Evolutionary conservation across 768 basidiomycete genomes (phyloP), one percentile per base, ranked within the genome.

Genomic region (Dentipellis fragilis): DNA sequence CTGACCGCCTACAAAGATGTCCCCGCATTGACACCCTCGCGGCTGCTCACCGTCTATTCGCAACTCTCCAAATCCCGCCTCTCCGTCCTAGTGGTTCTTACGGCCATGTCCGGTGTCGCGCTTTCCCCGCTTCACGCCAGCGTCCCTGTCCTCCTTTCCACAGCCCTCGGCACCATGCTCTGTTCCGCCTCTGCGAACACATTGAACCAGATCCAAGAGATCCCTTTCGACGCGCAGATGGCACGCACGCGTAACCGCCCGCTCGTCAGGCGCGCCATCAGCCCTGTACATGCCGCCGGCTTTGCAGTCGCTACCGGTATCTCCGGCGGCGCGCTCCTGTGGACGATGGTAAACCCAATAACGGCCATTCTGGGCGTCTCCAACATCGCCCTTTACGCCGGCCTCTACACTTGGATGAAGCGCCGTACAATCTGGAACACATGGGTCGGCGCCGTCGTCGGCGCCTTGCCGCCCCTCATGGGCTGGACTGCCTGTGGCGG

Each of bases 401-500:
- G 88, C 0, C 69, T 86, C 34, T 99, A 99, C 71, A 99, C 96
- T 0, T 89, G 85, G 74, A 75, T 93, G 72, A 98, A 99, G 68
- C 79, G 96, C 16, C 84, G 80, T 63, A 82, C 79, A 56, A 74
- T 87, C 5, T 74, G 74, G 60, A 99, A 96, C 67, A 99, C 95
- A 1, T 97, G 94, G 95, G 82, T 94, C 16, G 95, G 95, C 10
- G 78, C 92, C 0, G 75, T 98, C 19, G 95, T 99, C 3, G 96
- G 96, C 35, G 93, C 77, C 0, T 75, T 97, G 4, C 96, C 96
- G 6, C 93, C 95, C 2, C 71, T 99, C 51, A 97, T 99, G 89
- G 96, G 96, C 42, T 99, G 96, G 96, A 85, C 95, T 7, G 96
- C 96, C 1, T 90, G 89, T 56, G 94, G 93, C 1, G 91, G 89